Percentiles rank a stretch among this genome's conserved stretches.
Evolutionary conservation across 352 stramenopile species (phyloP).

Genomic region (Globisporangium emineosum): DNA sequence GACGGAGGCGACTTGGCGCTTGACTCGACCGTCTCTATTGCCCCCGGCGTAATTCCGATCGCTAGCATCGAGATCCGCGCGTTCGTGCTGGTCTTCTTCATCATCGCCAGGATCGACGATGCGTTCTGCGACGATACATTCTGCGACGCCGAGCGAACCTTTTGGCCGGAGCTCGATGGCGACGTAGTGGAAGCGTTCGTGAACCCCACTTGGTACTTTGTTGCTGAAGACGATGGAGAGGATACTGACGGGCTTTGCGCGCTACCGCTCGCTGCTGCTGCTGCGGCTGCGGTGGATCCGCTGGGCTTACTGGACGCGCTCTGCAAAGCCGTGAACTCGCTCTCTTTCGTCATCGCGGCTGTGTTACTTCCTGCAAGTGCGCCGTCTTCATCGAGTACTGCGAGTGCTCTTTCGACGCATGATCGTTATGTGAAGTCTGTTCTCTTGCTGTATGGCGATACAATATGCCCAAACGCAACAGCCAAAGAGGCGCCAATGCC

Average conservation of each 20-base stretch:
- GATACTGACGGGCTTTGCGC: not conserved
- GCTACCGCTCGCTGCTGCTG: not conserved
- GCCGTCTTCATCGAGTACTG: not conserved
- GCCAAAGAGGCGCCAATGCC: not conserved
- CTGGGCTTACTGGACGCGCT: not conserved
- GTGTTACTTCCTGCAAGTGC: not conserved
- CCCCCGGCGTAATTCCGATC: not conserved
- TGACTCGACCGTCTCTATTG: not conserved
- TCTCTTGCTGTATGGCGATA: no score
- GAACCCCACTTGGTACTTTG: constrained; percentile 11
- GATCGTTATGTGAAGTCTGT: not conserved
- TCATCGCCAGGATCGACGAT: constrained; percentile 23
- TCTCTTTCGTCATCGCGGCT: constrained; percentile 10
- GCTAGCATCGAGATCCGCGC: not conserved
- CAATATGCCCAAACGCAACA: no score
- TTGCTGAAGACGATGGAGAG: not conserved
- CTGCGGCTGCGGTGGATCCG: not conserved
- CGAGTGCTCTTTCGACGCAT: not conserved
- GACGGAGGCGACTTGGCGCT: not conserved
- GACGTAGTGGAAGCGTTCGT: not conserved
- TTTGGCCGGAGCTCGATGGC: not conserved
- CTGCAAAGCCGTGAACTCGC: constrained; percentile 11
- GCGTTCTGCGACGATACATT: constrained; percentile 16
- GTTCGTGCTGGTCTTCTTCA: constrained; percentile 23
- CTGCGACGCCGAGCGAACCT: constrained; percentile 12